Percentiles rank a stretch among this genome's conserved stretches.
phyloP scores from a whole-genome alignment of 2,329 filamentous ascomycete species.

The Aspergillus oerlinghausenensis region DNA sequence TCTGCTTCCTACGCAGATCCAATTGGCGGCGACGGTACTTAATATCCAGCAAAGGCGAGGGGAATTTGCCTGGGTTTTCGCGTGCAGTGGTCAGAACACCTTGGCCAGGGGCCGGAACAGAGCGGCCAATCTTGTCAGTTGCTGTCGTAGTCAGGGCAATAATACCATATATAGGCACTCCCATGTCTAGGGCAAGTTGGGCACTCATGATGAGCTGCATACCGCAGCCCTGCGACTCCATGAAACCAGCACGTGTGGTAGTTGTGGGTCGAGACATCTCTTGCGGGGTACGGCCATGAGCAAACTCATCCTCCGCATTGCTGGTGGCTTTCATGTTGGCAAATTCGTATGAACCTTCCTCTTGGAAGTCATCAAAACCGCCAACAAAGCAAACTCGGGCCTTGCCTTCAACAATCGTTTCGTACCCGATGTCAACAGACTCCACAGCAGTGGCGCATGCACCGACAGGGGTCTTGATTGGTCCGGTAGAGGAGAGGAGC shows the following conservation, averaged over 20 bases:
- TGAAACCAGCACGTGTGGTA: slow-evolving; percentile 95
- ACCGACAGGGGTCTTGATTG: slow-evolving; percentile 97
- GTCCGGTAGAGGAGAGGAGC: slow-evolving; percentile 90
- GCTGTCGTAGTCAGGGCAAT: slow-evolving; percentile 91
- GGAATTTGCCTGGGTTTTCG: slow-evolving; percentile 85
- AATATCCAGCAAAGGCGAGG: slow-evolving; percentile 92
- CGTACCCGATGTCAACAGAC: slow-evolving; percentile 94
- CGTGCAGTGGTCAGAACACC: slow-evolving; percentile 94
- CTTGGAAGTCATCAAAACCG: slow-evolving; percentile 98
- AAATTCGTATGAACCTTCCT: slow-evolving; percentile 98
- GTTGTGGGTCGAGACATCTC: slow-evolving; percentile 99
- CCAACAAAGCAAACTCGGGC: slow-evolving; percentile 95
- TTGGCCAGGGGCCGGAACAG: slow-evolving; percentile 91
- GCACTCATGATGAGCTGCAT: slow-evolving; percentile 98
- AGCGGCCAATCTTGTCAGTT: slow-evolving; percentile 98
- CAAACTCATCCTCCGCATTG: slow-evolving; percentile 90
- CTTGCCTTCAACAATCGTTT: slow-evolving; percentile 98
- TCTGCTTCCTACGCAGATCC: slow-evolving; percentile 86
- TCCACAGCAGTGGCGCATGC: slow-evolving; percentile 97
- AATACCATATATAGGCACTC: slow-evolving; percentile 94
- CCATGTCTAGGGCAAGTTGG: slow-evolving; percentile 94
- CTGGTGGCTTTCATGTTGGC: slow-evolving; percentile 99
- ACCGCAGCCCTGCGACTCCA: slow-evolving; percentile 98
- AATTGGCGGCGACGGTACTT: slow-evolving; percentile 96
- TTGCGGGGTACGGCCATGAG: slow-evolving; percentile 85